Base-by-base conservation (phyloP, 2,329 filamentous ascomycete species). In the Botrytis medusae region DNA sequence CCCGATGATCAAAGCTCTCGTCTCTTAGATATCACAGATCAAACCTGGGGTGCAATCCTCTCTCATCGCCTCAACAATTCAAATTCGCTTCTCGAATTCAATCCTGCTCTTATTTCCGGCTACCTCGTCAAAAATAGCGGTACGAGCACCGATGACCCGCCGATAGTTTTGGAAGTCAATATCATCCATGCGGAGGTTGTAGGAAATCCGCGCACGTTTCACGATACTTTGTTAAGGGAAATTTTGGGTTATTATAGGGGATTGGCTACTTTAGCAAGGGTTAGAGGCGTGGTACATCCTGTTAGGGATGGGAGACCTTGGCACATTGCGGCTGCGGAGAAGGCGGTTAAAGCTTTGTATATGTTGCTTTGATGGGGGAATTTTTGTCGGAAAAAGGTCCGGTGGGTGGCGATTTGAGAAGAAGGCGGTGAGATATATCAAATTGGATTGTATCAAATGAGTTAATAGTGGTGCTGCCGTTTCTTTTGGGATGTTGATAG, bases 301-400 rank as follows among this genome's bases (percentile, higher is more conserved):
- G 84, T 89, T 71, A 85, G 83, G 67, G 89, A 90, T 79, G 86
- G 90, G n/a, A 84, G 92, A 78, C 93, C 93, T 29, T 93, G 93
- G 91, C 93, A 95, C 84, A 84, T 95, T 74, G 91, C 89, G 20
- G 91, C 88, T 29, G 92, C 90, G 3, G 87, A 92, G 81, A 91
- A 91, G 82, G 91, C 88, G 2, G 89, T 90, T 6, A 85, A 88
- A 80, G 90, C 87, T 32, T 81, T 95, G 79, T 89, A 90, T 81
- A 84, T 88, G 78, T 82, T 91, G 78, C 87, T 91, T 86, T 93
- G 65, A 77, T 48, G 22, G 42, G 37, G 37, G 9, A 8, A 22
- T 20, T n/a, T 6, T 25, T 67, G 64, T 22, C 18, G 7, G 14
- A 9, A 48, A 20, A 16, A 12, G 10, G n/a, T 51, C 14, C 32